Base-by-base conservation (phyloP, 2,329 filamentous ascomycete species). In the Setomelanomma holmii region DNA sequence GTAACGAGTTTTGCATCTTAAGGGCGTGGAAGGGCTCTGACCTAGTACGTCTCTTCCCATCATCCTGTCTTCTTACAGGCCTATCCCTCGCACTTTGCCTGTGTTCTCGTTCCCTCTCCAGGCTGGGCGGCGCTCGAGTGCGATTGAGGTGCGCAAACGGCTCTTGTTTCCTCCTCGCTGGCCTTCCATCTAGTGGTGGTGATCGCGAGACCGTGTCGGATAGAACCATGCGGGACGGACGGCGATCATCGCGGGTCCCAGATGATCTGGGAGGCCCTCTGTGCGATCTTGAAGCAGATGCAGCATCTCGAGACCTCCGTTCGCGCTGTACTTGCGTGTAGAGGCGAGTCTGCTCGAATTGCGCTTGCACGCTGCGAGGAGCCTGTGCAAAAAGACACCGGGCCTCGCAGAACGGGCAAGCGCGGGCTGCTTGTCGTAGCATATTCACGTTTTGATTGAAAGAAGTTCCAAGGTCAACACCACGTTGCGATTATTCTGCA, bases 1-100 rank as follows among this genome's bases (percentile, higher is more conserved):
- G 80, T 58, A 98, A 79, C 1, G 89, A 82, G 45, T 87, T 86
- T 72, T 97, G 93, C 93, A 98, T 98, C 78, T 96, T 96, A 74
- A 98, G 80, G 4, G 93, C 93, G 72, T 96, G 93, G 75, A 85
- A 89, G 6, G 83, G 76, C 42, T 81, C 79, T 19, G 79, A 78
- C 34, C 52, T 78, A 74, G 56, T 53, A 41, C 62, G 57, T 46
- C 63, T 53, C 51, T 63, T 69, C 36, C 60, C 62, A 27, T 61
- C 54, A 40, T 64, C 56, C n/a, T 60, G 55, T 7, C 49, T 40
- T 49, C 49, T 36, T 52, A 40, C 45, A 39, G 46, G 33, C 46
- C 46, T 22, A 38, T 59, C 43, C 20, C 55, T 30, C 36, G 49
- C 44, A 39, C 49, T 42, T 10, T 51, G 49, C 14, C 58, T 42